Percentiles rank a stretch among this genome's conserved stretches.
Conservation (phyloP, 2,329 filamentous ascomycete genomes). For the Aureobasidium sp. region DNA sequence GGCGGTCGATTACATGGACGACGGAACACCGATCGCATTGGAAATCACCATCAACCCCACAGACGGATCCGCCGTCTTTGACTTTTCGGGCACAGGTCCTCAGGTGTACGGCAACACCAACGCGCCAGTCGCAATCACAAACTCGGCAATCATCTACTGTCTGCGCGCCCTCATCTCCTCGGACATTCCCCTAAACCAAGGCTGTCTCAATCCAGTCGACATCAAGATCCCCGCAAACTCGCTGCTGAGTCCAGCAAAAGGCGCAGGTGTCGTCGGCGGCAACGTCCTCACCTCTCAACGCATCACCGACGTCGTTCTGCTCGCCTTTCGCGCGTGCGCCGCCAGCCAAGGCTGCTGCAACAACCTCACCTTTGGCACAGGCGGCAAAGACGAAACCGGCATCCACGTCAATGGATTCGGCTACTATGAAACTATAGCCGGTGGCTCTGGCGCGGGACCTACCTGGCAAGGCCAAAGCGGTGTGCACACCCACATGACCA, state of each 20-base stretch:
- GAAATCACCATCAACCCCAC: conserved; percentile 13
- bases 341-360: conserved; percentile 71
- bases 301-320: conserved; percentile 70
- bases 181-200: conserved; percentile 75
- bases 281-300: conserved; percentile 70
- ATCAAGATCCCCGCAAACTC: conserved; percentile 63
- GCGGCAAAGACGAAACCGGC: conserved; percentile 51
- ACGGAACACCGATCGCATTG: conserved; percentile 12
- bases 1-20: conserved; percentile 16
- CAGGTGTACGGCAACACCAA: conserved; percentile 39
- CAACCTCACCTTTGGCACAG: conserved; percentile 72
- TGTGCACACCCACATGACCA: conserved; percentile 73
- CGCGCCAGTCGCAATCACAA: conserved; percentile 68
- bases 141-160: conserved; percentile 61
- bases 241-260: conserved; percentile 64
- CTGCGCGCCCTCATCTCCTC: conserved; percentile 34
- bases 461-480: conserved; percentile 64
- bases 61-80: conserved; percentile 9
- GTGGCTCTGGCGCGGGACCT: conserved; percentile 63
- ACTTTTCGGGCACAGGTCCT: conserved; percentile 16
- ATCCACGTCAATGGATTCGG: conserved; percentile 61
- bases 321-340: conserved; percentile 66
- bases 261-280: conserved; percentile 69
- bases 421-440: conserved; percentile 75
- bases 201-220: conserved; percentile 66